Evolutionary conservation across 805 yeast genomes (phyloP).

Genomic region (Barnettozyma pratensis): DNA sequence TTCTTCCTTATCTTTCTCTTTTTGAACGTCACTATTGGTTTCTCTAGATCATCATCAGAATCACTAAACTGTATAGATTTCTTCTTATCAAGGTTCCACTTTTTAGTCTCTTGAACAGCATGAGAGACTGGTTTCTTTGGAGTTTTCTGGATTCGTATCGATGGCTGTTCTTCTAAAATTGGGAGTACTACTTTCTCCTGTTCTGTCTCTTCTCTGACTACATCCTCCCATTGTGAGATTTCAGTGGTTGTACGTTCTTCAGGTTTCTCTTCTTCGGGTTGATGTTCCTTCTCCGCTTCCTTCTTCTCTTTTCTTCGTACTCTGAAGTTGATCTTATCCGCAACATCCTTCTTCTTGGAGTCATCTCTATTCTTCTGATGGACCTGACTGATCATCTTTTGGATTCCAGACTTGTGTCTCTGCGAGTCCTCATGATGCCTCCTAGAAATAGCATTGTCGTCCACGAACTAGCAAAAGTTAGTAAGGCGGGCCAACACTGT

Average conservation of each 20-base stretch:
- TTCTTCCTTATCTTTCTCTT: slow-evolving; percentile 10
- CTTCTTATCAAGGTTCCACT: slow-evolving; percentile 24
- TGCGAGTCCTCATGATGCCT: slow-evolving; percentile 4
- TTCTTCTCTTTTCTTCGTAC: not conserved
- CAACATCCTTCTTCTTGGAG: not conserved
- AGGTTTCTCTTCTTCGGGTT: not conserved
- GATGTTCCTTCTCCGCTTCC: not conserved
- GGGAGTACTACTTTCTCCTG: not conserved
- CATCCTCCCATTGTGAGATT: slow-evolving; percentile 7
- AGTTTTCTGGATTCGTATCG: not conserved
- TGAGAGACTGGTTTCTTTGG: slow-evolving; percentile 1
- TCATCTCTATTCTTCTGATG: slow-evolving; percentile 6
- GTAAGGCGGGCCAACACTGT: not conserved
- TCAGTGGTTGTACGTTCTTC: not conserved
- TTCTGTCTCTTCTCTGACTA: not conserved
- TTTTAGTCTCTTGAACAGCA: slow-evolving; percentile 20
- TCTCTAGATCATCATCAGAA: slow-evolving; percentile 8
- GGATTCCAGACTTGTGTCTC: slow-evolving; percentile 3
- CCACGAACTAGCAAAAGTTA: slow-evolving; percentile 2
- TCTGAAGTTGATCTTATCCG: not conserved
- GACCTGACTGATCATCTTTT: not conserved
- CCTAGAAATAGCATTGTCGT: slow-evolving; percentile 5
- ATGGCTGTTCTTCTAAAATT: not conserved
- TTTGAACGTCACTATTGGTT: slow-evolving; percentile 14
- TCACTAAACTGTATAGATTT: slow-evolving; percentile 15